Conservation (phyloP, 2,329 filamentous ascomycete species). For the Curvularia sp. region DNA sequence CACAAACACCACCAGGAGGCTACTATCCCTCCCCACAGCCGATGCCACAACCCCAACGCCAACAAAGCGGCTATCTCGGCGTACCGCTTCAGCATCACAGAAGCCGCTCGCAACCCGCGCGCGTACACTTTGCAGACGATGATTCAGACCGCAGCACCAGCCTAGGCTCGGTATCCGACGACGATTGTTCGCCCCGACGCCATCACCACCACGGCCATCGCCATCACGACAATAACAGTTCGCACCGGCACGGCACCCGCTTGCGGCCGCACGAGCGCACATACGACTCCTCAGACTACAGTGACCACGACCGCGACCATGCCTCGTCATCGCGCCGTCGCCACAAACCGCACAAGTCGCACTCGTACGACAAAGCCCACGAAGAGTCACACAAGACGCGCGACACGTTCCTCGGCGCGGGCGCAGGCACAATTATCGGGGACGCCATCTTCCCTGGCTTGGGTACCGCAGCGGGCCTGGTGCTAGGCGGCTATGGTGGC, state of each 20-base stretch:
- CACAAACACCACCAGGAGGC: slow-evolving; percentile 31
- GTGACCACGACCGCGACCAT: slow-evolving; percentile 15
- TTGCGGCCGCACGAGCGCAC: slow-evolving; percentile 16
- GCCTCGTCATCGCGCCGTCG: slow-evolving; percentile 3
- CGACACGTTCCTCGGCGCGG: slow-evolving; percentile 56
- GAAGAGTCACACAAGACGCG: slow-evolving; percentile 33
- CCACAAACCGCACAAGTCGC: slow-evolving; percentile 5
- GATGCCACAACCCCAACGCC: slow-evolving; percentile 19
- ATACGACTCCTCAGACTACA: slow-evolving; percentile 16
- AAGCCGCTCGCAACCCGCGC: slow-evolving; percentile 45
- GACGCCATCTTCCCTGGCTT: slow-evolving; percentile 56
- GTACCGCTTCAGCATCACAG: slow-evolving; percentile 36
- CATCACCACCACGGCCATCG: slow-evolving; percentile 21
- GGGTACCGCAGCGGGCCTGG: slow-evolving; percentile 50
- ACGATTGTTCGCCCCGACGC: slow-evolving; percentile 24
- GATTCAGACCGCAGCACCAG: slow-evolving; percentile 31
- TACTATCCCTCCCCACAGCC: slow-evolving; percentile 17
- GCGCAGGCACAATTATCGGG: slow-evolving; percentile 54
- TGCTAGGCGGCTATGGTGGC: slow-evolving; percentile 54
- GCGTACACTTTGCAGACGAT: slow-evolving; percentile 42
- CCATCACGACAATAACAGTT: slow-evolving; percentile 22
- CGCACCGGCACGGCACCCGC: slow-evolving; percentile 17
- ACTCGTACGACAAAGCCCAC: slow-evolving; percentile 13
- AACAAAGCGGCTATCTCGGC: slow-evolving; percentile 32
- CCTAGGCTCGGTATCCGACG: slow-evolving; percentile 29